Evolutionary conservation across 1,284 basidiomycete genomes (phyloP), one percentile per base, ranked within the genome.

Genomic region (Tilletia horrida): DNA sequence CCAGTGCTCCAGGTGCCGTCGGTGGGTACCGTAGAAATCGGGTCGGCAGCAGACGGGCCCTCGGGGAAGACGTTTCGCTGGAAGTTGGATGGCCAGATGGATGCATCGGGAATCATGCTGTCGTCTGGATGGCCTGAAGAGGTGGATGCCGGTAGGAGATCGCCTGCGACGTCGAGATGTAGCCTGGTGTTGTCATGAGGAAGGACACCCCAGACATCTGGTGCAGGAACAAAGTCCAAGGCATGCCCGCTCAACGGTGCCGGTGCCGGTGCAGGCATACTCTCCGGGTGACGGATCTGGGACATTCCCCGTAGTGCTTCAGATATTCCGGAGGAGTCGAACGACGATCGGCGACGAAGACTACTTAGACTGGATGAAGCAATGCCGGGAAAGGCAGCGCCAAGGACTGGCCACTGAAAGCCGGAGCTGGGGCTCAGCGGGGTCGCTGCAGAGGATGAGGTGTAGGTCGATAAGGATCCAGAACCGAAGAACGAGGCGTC

Each of bases 201-300:
- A 31, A 59, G 55, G 3, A 59, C 14, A 7, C 55, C 55, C 55
- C 55, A 59, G 31, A 29, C 3, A 29, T 59, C 14, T 13, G 55
- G 55, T 13, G 31, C 27, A n/a, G 55, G 55, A 18, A 40, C 55
- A 16, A 13, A 35, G 31, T 59, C 29, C 13, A 59, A 27, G 13
- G 27, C 55, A 35, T 59, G 55, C 6, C 55, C 31, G 14, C 55
- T 59, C 29, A 59, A 40, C 55, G 55, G 55, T 21, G 55, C 29
- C 6, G 25, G 55, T 3, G 35, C 16, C 7, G 55, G 18, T 3
- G 55, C 13, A 35, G 3, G 8, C 8, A 59, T 9, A 21, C 50
- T 27, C 11, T 14, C 21, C 7, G 23, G 29, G 3, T 31, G 55
- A 3, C 27, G 25, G 14, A 31, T 25, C 27, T 59, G 27, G 13